Evolutionary conservation across 2,329 filamentous ascomycete genomes (phyloP), one percentile per base, ranked within the genome.

Genomic region (Penicillium decumbens): DNA sequence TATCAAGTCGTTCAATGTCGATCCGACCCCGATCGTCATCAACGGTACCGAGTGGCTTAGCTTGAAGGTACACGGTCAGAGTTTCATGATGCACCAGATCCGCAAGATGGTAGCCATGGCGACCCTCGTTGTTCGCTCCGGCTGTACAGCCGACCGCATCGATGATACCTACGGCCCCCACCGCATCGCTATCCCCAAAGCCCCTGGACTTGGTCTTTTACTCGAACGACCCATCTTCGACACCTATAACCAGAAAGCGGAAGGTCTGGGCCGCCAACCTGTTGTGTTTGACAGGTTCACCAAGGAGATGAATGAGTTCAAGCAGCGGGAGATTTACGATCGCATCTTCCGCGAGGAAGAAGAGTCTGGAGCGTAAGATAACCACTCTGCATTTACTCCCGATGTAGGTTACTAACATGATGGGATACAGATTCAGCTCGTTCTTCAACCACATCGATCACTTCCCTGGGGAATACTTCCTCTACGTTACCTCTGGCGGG

Each of bases 71-170:
- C 93, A 98, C 71, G 93, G 93, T 0, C 93, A 98, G 72, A 92
- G 87, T 65, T 98, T 98, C 79, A 98, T 98, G 93, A 98, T 98
- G 93, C 93, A 98, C 72, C 93, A 98, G 75, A 98, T 98, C 71
- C 86, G 93, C 64, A 98, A 97, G 74, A 97, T 98, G 93, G 89
- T 98, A 13, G 89, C 88, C 49, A 90, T 98, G 86, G 89, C 84
- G 7, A 83, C 89, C 29, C 77, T 98, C 52, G 77, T 92, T 5
- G 86, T 95, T 6, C 85, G 93, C 32, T 95, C 88, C 68, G 93
- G 89, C 43, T 85, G 85, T n/a, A 78, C 87, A 3, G 76, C 84
- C 3, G 74, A 80, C 9, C 81, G 87, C 25, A 88, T 98, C 59
- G 68, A 74, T 0, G 80, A 95, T 53, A 88, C 84, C 52, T 95